phyloP scores from a whole-genome alignment of 257 asterid genomes.

The Salvia rosmarinus region DNA sequence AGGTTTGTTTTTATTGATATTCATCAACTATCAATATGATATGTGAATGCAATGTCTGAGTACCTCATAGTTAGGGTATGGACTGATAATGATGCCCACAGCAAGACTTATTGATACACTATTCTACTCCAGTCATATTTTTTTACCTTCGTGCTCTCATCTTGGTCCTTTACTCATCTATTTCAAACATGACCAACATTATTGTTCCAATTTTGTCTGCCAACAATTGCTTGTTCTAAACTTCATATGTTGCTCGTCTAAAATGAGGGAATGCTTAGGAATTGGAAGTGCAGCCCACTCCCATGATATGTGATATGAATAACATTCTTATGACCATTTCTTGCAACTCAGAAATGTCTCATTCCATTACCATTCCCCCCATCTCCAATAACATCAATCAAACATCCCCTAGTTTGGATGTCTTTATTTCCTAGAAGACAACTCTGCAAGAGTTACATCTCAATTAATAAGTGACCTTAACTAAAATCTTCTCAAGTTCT shows the following conservation, averaged over 20 bases:
- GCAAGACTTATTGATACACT: background rate
- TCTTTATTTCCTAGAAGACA: background rate
- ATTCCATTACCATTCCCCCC: background rate
- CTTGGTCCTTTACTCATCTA: background rate
- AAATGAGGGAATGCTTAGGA: background rate
- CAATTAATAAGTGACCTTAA: background rate
- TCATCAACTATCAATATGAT: constrained; percentile 13
- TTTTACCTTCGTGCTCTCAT: background rate
- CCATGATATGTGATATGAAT: too few species aligned
- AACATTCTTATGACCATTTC: background rate
- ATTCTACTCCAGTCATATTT: background rate
- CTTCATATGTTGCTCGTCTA: too few species aligned
- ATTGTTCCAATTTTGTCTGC: background rate
- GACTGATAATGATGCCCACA: background rate
- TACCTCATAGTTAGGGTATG: constrained; percentile 1
- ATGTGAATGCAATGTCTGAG: background rate
- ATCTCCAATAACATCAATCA: background rate
- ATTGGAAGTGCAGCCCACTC: background rate
- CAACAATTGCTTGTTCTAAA: too few species aligned
- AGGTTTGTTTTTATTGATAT: constrained; percentile 50
- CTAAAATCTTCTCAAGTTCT: background rate
- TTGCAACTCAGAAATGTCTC: too few species aligned
- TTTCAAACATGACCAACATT: too few species aligned
- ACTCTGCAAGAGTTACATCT: background rate
- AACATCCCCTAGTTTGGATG: background rate